These are phyloP conservation scores for Pholiota molesta DNA, from an alignment of 768 basidiomycete genomes.

Conservation along the genomic window DNA sequence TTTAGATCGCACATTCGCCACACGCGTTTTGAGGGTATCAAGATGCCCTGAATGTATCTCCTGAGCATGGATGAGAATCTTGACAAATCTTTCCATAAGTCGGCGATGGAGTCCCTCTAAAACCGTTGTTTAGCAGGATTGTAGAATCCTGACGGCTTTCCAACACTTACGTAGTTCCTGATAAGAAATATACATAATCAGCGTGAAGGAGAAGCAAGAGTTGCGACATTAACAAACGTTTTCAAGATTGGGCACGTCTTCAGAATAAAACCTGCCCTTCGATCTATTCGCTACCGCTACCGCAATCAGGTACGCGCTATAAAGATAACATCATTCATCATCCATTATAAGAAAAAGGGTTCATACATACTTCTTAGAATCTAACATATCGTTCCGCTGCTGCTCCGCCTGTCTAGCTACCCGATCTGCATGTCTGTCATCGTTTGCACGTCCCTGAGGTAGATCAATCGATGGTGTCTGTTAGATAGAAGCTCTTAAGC, in stretches of 20 bases:
- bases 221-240: conserved; percentile 52
- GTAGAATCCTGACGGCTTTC: background rate
- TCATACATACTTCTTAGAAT: conserved; percentile 73
- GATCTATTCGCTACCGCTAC: conserved; percentile 68
- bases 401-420: conserved; percentile 76
- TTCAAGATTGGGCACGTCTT: conserved; percentile 69
- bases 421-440: conserved; percentile 78
- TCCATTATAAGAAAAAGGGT: background rate
- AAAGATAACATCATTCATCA: conserved; percentile 1
- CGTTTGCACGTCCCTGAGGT: conserved; percentile 60
- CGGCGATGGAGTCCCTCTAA: conserved; percentile 73
- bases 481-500: conserved; percentile 6
- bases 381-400: conserved; percentile 76
- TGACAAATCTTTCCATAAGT: conserved; percentile 57
- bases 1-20: conserved; percentile 47
- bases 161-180: conserved; percentile 70
- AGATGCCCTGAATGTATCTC: conserved; percentile 60
- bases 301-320: conserved; percentile 71
- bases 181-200: conserved; percentile 13
- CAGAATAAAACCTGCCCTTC: conserved; percentile 73
- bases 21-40: conserved; percentile 55
- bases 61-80: conserved; percentile 62
- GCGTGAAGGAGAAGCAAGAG: conserved; percentile 11
- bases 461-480: conserved; percentile 3
- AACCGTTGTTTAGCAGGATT: conserved; percentile 11